These are phyloP conservation scores for Termitomyces sp. DNA, from an alignment of 768 basidiomycete genomes.

Conservation along the genomic window DNA sequence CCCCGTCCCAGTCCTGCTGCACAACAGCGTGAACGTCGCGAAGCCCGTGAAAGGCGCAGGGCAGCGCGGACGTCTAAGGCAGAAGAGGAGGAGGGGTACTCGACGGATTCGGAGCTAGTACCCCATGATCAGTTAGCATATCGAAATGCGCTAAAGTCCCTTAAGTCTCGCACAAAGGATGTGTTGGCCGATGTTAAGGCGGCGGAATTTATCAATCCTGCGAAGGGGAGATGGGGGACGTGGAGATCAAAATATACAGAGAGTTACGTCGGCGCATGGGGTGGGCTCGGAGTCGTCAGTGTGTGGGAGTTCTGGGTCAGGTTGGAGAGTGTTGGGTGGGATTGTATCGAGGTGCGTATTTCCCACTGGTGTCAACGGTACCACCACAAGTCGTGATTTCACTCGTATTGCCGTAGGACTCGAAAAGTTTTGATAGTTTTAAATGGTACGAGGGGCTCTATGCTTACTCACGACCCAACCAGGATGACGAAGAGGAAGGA, in stretches of 20 bases:
- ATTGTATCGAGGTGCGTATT: constrained; percentile 69
- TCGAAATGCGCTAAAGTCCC: constrained; percentile 50
- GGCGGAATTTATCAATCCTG: constrained; percentile 80
- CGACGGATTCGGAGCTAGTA: constrained; percentile 76
- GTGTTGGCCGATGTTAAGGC: constrained; percentile 81
- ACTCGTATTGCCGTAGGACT: not conserved
- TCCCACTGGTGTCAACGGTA: not conserved
- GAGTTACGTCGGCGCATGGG: constrained; percentile 88
- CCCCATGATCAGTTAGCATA: constrained; percentile 71
- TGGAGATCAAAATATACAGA: constrained; percentile 82
- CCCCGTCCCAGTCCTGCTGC: not conserved
- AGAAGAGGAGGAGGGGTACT: constrained; percentile 74
- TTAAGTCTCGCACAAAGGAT: constrained; percentile 47
- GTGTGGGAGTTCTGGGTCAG: constrained; percentile 97
- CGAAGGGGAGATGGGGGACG: constrained; percentile 54
- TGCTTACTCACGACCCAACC: constrained; percentile 61
- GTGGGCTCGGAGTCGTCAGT: constrained; percentile 79
- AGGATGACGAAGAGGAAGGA: constrained; percentile 35
- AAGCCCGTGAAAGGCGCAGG: constrained; percentile 57
- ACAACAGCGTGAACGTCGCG: constrained; percentile 49
- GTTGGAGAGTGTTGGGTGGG: constrained; percentile 84
- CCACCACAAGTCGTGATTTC: not conserved
- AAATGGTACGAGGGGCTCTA: constrained; percentile 80
- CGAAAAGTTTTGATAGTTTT: constrained; percentile 67
- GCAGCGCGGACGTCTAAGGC: constrained; percentile 32